phyloP scores from a whole-genome alignment of 805 yeast genomes.

The Starmerella sirachaensis region DNA sequence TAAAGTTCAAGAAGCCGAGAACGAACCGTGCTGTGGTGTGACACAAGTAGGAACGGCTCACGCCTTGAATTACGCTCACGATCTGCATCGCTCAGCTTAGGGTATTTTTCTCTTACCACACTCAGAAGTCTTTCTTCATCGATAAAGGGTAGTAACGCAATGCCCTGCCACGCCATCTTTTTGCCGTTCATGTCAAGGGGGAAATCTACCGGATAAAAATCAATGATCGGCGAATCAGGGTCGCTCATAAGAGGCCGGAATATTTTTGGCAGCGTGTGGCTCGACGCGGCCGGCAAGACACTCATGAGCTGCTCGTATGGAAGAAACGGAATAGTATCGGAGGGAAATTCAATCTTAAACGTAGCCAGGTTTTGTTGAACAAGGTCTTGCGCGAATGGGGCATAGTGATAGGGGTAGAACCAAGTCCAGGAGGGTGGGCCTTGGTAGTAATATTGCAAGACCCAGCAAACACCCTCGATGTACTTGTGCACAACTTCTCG shows the following conservation, averaged over 20 bases:
- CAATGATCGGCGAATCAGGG: constrained; percentile 73
- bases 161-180: constrained; percentile 96
- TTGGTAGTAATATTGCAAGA: constrained; percentile 79
- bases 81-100: constrained; percentile 57
- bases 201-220: constrained; percentile 82
- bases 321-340: constrained; percentile 64
- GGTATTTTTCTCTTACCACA: constrained; percentile 58
- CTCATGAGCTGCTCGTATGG: constrained; percentile 98
- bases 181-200: constrained; percentile 90
- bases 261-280: constrained; percentile 60
- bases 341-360: constrained; percentile 45
- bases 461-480: constrained; percentile 97
- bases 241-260: constrained; percentile 84
- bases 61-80: constrained; percentile 58
- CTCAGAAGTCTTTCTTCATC: constrained; percentile 63
- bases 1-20: constrained; percentile 34
- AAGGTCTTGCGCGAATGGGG: constrained; percentile 93
- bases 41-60: constrained; percentile 56
- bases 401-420: constrained; percentile 95
- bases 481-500: constrained; percentile 59
- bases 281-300: constrained; percentile 88
- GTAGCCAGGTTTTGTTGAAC: constrained; percentile 33
- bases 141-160: constrained; percentile 81
- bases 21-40: constrained; percentile 47
- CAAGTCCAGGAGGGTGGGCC: constrained; percentile 99